Evolutionary conservation across 148 eudicot species (phyloP).

Genomic region (Salicornia ramosissima): DNA sequence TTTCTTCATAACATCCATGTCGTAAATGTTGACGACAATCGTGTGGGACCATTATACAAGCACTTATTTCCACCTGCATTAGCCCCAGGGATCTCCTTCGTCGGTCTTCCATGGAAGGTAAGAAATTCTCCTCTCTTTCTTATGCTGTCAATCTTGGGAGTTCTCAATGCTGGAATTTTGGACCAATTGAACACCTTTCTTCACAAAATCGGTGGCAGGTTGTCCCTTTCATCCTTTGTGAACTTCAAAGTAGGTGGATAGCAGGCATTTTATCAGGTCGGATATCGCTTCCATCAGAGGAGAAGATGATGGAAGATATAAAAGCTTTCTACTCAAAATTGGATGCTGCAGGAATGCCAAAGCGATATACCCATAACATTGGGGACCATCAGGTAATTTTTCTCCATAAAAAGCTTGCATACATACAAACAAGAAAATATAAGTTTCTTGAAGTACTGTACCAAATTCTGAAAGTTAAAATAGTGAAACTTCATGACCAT

Average conservation of each 20-base stretch:
- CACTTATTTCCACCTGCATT: constrained; percentile 81
- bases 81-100: constrained; percentile 87
- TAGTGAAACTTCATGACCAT: too few species aligned
- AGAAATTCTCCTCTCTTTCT: background rate
- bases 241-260: constrained; percentile 89
- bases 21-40: constrained; percentile 72
- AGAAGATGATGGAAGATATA: constrained; percentile 67
- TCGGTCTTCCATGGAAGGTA: constrained; percentile 93
- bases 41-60: constrained; percentile 90
- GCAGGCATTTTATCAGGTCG: constrained; percentile 74
- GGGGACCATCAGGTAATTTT: constrained; percentile 44
- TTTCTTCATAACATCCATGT: constrained; percentile 58
- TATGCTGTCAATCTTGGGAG: constrained; percentile 1
- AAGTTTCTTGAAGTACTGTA: background rate
- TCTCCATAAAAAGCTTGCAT: background rate
- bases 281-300: constrained; percentile 51
- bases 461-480: background rate
- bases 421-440: background rate
- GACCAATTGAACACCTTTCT: background rate
- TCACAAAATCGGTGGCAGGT: constrained; percentile 36
- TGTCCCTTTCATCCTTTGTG: constrained; percentile 65
- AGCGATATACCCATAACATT: constrained; percentile 69
- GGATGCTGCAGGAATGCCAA: constrained; percentile 58
- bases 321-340: constrained; percentile 56
- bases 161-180: background rate